These are phyloP conservation scores for Thelonectria blattea DNA, from an alignment of 2,329 filamentous ascomycete species.

Conservation along the genomic window DNA sequence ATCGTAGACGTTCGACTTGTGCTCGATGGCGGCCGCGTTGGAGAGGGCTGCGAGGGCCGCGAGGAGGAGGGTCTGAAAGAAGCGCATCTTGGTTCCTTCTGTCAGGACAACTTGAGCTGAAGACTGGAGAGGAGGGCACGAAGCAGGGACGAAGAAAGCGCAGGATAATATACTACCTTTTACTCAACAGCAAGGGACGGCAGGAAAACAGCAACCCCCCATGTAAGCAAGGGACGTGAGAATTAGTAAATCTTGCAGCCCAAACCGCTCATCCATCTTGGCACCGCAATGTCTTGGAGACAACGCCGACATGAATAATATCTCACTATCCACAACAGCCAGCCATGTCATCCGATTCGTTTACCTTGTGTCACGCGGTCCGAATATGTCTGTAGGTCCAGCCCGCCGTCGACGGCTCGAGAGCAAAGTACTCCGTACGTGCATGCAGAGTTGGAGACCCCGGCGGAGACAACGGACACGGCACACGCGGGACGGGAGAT, in stretches of 20 bases:
- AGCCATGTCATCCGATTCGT: not conserved
- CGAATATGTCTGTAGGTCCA: not conserved
- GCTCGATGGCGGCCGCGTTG: slow-evolving; percentile 25
- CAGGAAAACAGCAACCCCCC: no score
- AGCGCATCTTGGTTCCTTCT: slow-evolving; percentile 24
- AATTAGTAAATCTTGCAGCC: not conserved
- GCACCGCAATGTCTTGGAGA: not conserved
- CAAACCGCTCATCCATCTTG: not conserved
- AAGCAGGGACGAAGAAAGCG: not conserved
- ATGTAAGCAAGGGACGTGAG: not conserved
- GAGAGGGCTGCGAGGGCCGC: slow-evolving; percentile 21
- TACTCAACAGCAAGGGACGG: not conserved
- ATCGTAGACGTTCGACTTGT: slow-evolving; percentile 50
- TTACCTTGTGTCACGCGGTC: not conserved
- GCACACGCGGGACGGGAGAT: not conserved
- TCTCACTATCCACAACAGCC: not conserved
- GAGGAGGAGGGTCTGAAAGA: slow-evolving; percentile 19
- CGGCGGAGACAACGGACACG: not conserved
- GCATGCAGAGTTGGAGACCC: not conserved
- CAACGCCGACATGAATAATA: not conserved
- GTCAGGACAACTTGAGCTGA: not conserved
- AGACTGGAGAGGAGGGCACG: not conserved
- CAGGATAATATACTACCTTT: not conserved
- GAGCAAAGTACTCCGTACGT: not conserved
- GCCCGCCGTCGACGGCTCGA: not conserved